Conservation (phyloP, 2,329 filamentous ascomycete genomes). For the Gnomoniopsis smithogilvyi region DNA sequence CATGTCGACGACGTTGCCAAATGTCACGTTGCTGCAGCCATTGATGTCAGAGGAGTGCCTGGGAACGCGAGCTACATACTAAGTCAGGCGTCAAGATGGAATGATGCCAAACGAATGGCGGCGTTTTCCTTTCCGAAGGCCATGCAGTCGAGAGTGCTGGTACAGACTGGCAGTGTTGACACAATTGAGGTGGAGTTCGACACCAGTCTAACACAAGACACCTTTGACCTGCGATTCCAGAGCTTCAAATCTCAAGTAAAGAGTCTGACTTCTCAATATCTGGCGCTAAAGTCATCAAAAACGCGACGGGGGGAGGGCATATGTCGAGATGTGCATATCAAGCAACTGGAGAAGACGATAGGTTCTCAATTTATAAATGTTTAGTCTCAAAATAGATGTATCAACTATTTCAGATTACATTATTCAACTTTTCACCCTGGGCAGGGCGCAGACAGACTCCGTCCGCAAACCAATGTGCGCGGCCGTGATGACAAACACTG, state of each 20-base stretch:
- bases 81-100: slow-evolving; percentile 31
- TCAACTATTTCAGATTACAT: too few relatives aligned
- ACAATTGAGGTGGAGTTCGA: slow-evolving; percentile 26
- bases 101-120: slow-evolving; percentile 35
- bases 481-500: too few relatives aligned
- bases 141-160: slow-evolving; percentile 25
- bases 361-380: too few relatives aligned
- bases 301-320: too few relatives aligned
- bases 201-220: slow-evolving; percentile 24
- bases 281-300: slow-evolving; percentile 21
- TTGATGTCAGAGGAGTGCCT: slow-evolving; percentile 23
- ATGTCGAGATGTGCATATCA: too few relatives aligned
- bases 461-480: too few relatives aligned
- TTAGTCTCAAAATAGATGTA: too few relatives aligned
- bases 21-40: slow-evolving; percentile 34
- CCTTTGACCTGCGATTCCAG: slow-evolving; percentile 25
- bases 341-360: too few relatives aligned
- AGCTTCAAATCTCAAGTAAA: slow-evolving; percentile 28
- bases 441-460: too few relatives aligned
- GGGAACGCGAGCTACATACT: slow-evolving; percentile 32
- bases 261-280: slow-evolving; percentile 25
- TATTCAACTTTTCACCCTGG: too few relatives aligned
- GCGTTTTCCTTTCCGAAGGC: slow-evolving; percentile 27
- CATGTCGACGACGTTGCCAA: slow-evolving; percentile 37
- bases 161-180: slow-evolving; percentile 21